Percentiles rank a stretch among this genome's conserved stretches.
Conservation (phyloP, 208 protist species). For the Trypanosoma vivax region DNA sequence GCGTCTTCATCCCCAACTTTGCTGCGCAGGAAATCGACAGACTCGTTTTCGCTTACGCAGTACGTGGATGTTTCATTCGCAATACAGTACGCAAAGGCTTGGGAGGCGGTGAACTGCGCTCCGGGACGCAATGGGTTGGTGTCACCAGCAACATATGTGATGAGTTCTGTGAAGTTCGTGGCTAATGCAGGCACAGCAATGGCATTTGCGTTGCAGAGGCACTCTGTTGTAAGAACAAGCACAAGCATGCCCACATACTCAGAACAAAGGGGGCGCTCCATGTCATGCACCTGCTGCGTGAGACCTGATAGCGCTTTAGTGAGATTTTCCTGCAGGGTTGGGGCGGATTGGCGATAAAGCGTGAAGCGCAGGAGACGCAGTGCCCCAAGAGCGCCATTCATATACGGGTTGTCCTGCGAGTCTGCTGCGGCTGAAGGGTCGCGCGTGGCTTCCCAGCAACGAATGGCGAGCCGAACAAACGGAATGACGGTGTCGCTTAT, state of each 20-base stretch:
- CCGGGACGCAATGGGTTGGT: conserved; percentile 28
- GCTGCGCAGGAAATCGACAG: conserved; percentile 39
- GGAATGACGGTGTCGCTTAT: conserved; percentile 49
- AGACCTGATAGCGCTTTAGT: conserved; percentile 25
- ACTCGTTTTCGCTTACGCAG: conserved; percentile 51
- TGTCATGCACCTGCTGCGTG: conserved; percentile 32
- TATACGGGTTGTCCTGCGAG: conserved; percentile 33
- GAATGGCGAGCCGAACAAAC: conserved; percentile 49
- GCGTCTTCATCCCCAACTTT: conserved; percentile 48
- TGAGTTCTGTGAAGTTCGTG: conserved; percentile 28
- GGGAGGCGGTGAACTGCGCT: conserved; percentile 39
- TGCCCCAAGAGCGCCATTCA: conserved; percentile 33
- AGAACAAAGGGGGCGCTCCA: conserved; percentile 35
- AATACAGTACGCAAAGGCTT: conserved; percentile 65
- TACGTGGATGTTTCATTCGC: conserved; percentile 61
- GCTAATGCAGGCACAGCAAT: conserved; percentile 36
- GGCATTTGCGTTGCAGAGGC: conserved; percentile 74
- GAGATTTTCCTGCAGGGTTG: conserved; percentile 15
- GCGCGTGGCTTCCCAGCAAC: conserved; percentile 32
- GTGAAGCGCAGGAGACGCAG: conserved; percentile 60
- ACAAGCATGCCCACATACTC: conserved; percentile 73
- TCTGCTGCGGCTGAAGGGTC: conserved; percentile 14
- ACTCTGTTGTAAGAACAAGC: conserved; percentile 59
- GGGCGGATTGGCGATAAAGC: conserved; percentile 37
- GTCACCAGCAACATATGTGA: conserved; percentile 48